Base-by-base conservation (phyloP, 2,329 filamentous ascomycete species). In the Escovopsis weberi region DNA sequence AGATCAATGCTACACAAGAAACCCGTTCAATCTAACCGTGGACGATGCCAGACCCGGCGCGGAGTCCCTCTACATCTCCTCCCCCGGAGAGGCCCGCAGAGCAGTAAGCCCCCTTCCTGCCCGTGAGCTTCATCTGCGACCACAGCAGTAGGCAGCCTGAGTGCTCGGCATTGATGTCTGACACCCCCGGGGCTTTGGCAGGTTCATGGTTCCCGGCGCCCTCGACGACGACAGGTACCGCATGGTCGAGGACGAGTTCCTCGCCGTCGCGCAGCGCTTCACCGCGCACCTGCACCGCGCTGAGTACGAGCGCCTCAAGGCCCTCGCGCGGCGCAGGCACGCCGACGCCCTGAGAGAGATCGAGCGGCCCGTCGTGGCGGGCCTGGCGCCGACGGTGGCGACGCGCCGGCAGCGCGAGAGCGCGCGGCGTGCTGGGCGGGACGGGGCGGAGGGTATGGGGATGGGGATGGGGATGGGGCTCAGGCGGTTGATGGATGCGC, bases 171-270 rank as follows among this genome's bases (percentile, higher is more conserved):
- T 18, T 35, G 6, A 35, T 15, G n/a, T n/a, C 33, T 30, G 12
- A 36, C 32, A 26, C 6, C 4, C 19, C 9, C 23, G 15, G 15
- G n/a, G 9, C 6, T 36, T 15, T 23, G 23, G 9, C 42, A 78
- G 75, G 28, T 69, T 69, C 55, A 87, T 89, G 81, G 63, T 67
- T 2, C 68, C 76, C 38, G 79, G 78, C 3, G 58, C 72, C n/a
- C 65, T 72, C 4, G 59, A 69, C n/a, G 85, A 91, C 56, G 82
- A 88, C 55, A 64, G 63, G 43, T 89, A 76, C 59, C 79, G 83
- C 52, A 88, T 89, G 81, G 85, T 91, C 0, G 85, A 89, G 58
- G 85, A 91, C 52, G 84, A 89, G 50, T 76, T 91, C 48, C 62
- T 81, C 18, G 63, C 71, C 12, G 74, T 78, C 0, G 84, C 84